Base-by-base conservation (phyloP, 139 green algal genomes). In the Chlorella sp. region DNA sequence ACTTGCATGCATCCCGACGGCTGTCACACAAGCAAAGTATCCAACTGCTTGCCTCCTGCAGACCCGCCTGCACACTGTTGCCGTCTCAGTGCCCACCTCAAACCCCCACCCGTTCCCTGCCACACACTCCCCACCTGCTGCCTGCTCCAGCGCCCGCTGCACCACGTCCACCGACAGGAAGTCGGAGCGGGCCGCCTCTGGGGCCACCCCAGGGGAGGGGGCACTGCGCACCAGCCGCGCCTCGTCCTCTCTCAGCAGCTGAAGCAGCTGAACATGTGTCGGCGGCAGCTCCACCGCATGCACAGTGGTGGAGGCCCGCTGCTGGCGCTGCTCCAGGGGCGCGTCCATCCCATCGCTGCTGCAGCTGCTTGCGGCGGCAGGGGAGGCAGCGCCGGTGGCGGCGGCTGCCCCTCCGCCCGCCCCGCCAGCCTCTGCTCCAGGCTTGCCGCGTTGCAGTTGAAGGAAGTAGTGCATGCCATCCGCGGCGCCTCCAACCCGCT, bases 211-310 rank as follows among this genome's bases (percentile, higher is more conserved):
- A 14, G 60, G 28, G 0, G 69, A 32, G 1, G 68, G 39, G 3
- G 84, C 68, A 1, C 73, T 30, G 5, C 32, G 28, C 53, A 92
- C 71, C 34, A 91, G 11, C 7, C 57, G 42, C 19, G 48, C 22
- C n/a, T 92, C 82, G 22, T 92, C 89, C 40, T 84, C 28, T 4
- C 42, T 28, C 66, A 93, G 79, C 48, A 90, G 57, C 26, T 81
- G 32, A 39, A 93, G 89, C 83, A 93, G 78, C 36, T 84, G 21
- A 3, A 37, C 3, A 37, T 93, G 91, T 30, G 24, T 5, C 18
- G 81, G 76, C n/a, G 91, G 79, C 79, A 93, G 85, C 84, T 92
- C 69, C 39, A 93, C 91, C 19, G 18, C 26, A 21, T 83, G 71
- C 69, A 89, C 69, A 2, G 85, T 53, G 1, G 32, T 48, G 21